Base-by-base conservation (phyloP, 2,329 filamentous ascomycete genomes). In the Sclerotiophoma versabilis region DNA sequence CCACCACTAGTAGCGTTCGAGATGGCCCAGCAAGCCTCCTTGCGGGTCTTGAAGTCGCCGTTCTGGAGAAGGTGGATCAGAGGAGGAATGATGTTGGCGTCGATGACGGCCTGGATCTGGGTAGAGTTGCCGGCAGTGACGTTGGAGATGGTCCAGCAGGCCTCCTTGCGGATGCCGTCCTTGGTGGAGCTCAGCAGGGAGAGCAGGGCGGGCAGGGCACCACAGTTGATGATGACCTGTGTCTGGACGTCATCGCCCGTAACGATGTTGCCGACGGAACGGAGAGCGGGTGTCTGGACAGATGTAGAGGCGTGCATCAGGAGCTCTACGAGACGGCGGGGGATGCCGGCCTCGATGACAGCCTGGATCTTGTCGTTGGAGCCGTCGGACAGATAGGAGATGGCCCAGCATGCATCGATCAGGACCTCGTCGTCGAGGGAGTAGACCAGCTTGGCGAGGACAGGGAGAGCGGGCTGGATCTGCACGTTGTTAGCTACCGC, bases 81-180 rank as follows among this genome's bases (percentile, higher is more conserved):
- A 58, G 95, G 95, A 29, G 92, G 92, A 66, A 99, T 95, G 72
- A 99, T 96, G 80, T 96, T 95, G 69, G 93, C 93, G 71, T 99
- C 95, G 68, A 99, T 89, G 50, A 99, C 95, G 9, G 92, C 83
- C 81, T 99, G 95, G 68, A 99, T 99, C 80, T 99, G 95, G 53
- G 89, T 92, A 30, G 93, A 96, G 83, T 99, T 99, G 59, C 95
- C 95, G 56, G 95, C 95, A 26, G 95, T 99, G 71, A 99, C 91
- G 84, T 99, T 99, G 75, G 93, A 97, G 69, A 99, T 99, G 44
- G 95, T 99, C 95, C 95, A 99, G 87, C 95, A 99, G 23, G 95
- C 95, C 79, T 99, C 95, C 84, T 99, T 99, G 64, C 95, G 92
- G 65, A 99, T 99, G 22, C 95, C 95, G 72, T 99, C 95, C 84